Conservation (phyloP, 2,329 filamentous ascomycete species). For the Chaetomiaceae sp. region DNA sequence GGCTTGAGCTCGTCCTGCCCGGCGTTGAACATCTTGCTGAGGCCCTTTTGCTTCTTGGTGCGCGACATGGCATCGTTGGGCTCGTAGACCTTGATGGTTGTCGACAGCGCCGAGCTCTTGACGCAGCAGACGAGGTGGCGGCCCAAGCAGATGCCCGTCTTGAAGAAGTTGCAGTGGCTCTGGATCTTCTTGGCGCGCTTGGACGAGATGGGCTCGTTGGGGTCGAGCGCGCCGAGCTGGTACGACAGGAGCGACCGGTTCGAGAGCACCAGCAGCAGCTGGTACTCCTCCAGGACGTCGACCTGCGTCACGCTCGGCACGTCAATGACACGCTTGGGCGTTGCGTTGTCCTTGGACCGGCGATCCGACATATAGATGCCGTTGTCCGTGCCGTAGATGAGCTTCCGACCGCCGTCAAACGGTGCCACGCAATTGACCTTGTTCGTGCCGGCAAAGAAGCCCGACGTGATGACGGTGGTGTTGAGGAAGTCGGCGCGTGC, state of each 20-base stretch:
- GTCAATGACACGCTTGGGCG: slow-evolving; percentile 81
- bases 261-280: slow-evolving; percentile 82
- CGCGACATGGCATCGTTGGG: slow-evolving; percentile 92
- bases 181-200: slow-evolving; percentile 94
- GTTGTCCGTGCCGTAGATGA: slow-evolving; percentile 90
- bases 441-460: slow-evolving; percentile 63
- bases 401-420: slow-evolving; percentile 88
- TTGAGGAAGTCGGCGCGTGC: slow-evolving; percentile 91
- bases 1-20: slow-evolving; percentile 93
- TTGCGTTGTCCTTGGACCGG: slow-evolving; percentile 71
- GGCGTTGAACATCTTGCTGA: slow-evolving; percentile 90
- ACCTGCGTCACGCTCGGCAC: slow-evolving; percentile 86
- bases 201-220: slow-evolving; percentile 71
- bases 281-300: slow-evolving; percentile 92
- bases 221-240: slow-evolving; percentile 78
- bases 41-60: slow-evolving; percentile 91
- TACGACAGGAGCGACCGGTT: slow-evolving; percentile 93
- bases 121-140: slow-evolving; percentile 94
- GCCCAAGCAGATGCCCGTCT: slow-evolving; percentile 89
- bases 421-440: slow-evolving; percentile 93
- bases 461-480: slow-evolving; percentile 55
- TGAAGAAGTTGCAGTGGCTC: slow-evolving; percentile 98
- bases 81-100: slow-evolving; percentile 98
- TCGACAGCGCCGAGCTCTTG: slow-evolving; percentile 87
- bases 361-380: slow-evolving; percentile 91